phyloP scores from a whole-genome alignment of 2,329 filamentous ascomycete genomes.

The Phoma sp. region DNA sequence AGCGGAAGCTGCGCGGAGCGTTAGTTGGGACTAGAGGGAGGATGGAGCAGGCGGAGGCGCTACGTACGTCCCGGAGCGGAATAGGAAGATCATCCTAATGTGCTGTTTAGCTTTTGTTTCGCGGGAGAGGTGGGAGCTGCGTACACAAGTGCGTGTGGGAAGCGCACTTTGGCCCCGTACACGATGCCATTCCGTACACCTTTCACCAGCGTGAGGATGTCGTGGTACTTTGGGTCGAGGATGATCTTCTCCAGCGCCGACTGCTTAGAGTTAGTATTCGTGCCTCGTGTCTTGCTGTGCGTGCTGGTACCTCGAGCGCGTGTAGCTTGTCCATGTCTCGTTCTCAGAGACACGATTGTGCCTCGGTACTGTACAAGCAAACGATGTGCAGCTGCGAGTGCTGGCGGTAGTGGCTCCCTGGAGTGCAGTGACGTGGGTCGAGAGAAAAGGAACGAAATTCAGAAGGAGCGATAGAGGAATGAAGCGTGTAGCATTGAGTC shows the following conservation, averaged over 20 bases:
- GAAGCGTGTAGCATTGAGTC: constrained; percentile 11
- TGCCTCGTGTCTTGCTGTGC: not conserved
- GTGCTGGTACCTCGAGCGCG: constrained; percentile 36
- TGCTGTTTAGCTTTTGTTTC: constrained; percentile 8
- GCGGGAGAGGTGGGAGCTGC: constrained; percentile 18
- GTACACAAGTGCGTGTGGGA: constrained; percentile 92
- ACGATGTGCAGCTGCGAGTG: constrained; percentile 3
- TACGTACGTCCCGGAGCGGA: constrained; percentile 83
- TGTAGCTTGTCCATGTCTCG: constrained; percentile 42
- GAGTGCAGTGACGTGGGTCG: not conserved
- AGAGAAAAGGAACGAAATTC: not conserved
- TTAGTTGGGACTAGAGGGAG: constrained; percentile 5
- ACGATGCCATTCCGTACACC: constrained; percentile 95
- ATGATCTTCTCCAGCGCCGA: constrained; percentile 74
- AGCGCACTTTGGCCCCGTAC: constrained; percentile 96
- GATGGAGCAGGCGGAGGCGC: not conserved
- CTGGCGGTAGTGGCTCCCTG: not conserved
- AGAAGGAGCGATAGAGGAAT: not conserved
- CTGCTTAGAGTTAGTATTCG: constrained; percentile 52
- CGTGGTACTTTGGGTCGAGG: constrained; percentile 83
- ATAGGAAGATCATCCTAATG: constrained; percentile 91
- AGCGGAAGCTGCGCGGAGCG: constrained; percentile 61
- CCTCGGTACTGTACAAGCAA: constrained; percentile 31
- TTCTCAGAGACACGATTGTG: constrained; percentile 10
- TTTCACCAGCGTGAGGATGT: constrained; percentile 85